Percentiles rank a stretch among this genome's conserved stretches.
phyloP scores from a whole-genome alignment of 23 red algal species.

The Porphyridium purpureum region DNA sequence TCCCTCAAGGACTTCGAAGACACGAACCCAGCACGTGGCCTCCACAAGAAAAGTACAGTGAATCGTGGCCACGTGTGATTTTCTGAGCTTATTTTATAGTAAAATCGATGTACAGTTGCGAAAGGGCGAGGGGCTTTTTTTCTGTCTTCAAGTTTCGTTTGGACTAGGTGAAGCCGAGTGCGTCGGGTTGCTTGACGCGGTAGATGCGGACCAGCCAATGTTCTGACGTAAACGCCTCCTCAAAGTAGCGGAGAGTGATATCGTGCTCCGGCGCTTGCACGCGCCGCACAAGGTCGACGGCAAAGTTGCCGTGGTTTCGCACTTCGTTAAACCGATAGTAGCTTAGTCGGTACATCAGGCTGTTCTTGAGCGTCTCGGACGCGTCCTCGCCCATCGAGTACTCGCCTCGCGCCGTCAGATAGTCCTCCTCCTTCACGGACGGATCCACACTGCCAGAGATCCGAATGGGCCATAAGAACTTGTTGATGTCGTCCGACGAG shows the following conservation, averaged over 20 bases:
- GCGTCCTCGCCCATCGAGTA: constrained; percentile 54
- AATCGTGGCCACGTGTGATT: too few species aligned
- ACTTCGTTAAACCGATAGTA: constrained; percentile 86
- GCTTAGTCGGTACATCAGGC: constrained; percentile 83
- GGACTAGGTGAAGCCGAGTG: not conserved
- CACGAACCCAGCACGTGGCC: too few species aligned
- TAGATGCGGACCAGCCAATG: constrained; percentile 97
- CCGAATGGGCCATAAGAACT: constrained; percentile 97
- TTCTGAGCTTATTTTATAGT: too few species aligned
- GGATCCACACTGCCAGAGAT: constrained; percentile 84
- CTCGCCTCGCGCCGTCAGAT: constrained; percentile 55
- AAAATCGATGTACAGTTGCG: too few species aligned
- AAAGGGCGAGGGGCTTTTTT: too few species aligned
- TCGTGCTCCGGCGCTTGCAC: constrained; percentile 23
- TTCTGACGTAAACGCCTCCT: constrained; percentile 95
- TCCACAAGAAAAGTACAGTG: too few species aligned
- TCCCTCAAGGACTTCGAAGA: too few species aligned
- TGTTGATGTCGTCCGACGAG: constrained; percentile 95
- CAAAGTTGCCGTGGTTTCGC: constrained; percentile 4
- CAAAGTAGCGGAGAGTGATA: constrained; percentile 81
- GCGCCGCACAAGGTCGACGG: constrained; percentile 43
- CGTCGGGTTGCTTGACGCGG: constrained; percentile 76
- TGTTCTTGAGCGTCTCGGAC: constrained; percentile 48
- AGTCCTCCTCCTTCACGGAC: constrained; percentile 65
- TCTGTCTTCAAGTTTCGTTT: too few species aligned